Conservation (phyloP, 306 rosid genomes). For the Quercus mongolica region DNA sequence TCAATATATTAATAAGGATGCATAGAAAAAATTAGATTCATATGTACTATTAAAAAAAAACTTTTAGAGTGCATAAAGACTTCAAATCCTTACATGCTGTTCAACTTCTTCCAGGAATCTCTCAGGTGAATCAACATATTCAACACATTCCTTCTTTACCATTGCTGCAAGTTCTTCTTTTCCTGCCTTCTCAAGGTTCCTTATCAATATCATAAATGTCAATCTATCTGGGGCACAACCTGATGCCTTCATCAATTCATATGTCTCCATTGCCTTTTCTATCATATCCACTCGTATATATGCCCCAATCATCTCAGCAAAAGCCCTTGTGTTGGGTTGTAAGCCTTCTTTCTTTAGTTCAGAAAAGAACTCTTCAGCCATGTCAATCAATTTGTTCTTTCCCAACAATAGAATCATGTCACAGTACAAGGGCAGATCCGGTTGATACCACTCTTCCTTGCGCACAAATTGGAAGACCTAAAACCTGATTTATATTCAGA, state of each 20-base stretch:
- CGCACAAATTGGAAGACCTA: constrained; percentile 63
- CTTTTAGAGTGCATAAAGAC: not conserved
- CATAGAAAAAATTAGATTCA: not conserved
- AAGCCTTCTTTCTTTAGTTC: constrained; percentile 40
- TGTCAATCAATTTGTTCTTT: constrained; percentile 47
- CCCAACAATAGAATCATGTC: constrained; percentile 60
- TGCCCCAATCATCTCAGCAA: constrained; percentile 73
- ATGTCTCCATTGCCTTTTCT: constrained; percentile 57
- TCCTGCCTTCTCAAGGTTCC: constrained; percentile 43
- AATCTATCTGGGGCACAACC: constrained; percentile 58
- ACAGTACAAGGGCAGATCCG: constrained; percentile 46
- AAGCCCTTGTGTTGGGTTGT: constrained; percentile 54
- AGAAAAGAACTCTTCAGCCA: constrained; percentile 55
- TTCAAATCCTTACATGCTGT: constrained; percentile 26
- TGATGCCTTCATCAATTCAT: constrained; percentile 52
- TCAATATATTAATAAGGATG: not conserved
- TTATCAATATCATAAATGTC: constrained; percentile 60
- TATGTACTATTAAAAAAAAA: not conserved
- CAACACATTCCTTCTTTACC: constrained; percentile 52
- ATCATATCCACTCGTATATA: constrained; percentile 46
- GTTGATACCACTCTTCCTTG: constrained; percentile 43
- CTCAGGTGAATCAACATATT: constrained; percentile 40
- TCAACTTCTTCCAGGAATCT: constrained; percentile 37
- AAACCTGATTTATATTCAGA: constrained; percentile 23
- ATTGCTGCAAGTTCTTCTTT: constrained; percentile 33